Conservation (phyloP, 2,329 filamentous ascomycete genomes). For the Anthostomella pinea region DNA sequence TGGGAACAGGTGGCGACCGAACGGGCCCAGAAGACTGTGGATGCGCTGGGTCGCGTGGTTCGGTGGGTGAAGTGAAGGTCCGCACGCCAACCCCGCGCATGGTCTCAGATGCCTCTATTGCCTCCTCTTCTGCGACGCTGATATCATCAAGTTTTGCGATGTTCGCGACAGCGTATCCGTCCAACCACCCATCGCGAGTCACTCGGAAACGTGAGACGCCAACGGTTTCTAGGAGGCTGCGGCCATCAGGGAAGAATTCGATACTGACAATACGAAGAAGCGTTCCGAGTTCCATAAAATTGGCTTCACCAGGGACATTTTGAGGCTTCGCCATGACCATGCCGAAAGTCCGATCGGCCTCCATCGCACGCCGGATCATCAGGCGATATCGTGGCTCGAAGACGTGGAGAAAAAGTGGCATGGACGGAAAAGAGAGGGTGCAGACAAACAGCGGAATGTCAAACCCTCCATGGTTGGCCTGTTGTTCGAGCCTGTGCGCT, state of each 20-base stretch:
- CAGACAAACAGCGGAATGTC: slow-evolving; percentile 76
- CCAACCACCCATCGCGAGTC: slow-evolving; percentile 58
- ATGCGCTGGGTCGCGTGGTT: slow-evolving; percentile 4
- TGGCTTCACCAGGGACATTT: slow-evolving; percentile 27
- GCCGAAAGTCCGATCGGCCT: slow-evolving; percentile 74
- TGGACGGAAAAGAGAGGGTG: slow-evolving; percentile 74
- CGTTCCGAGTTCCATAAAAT: slow-evolving; percentile 74
- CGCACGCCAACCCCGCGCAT: slow-evolving; percentile 23
- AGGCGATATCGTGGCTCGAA: slow-evolving; percentile 88
- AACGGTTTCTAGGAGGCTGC: slow-evolving; percentile 75
- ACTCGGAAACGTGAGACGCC: slow-evolving; percentile 78
- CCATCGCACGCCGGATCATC: slow-evolving; percentile 79
- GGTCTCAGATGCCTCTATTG: slow-evolving; percentile 68
- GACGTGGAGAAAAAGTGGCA: slow-evolving; percentile 85
- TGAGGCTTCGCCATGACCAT: slow-evolving; percentile 73
- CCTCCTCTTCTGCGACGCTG: slow-evolving; percentile 76
- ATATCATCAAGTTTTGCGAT: slow-evolving; percentile 79
- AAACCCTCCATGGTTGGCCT: slow-evolving; percentile 52
- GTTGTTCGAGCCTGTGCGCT: slow-evolving; percentile 55
- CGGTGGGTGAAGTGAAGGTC: slow-evolving; percentile 25
- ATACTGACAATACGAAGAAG: slow-evolving; percentile 72
- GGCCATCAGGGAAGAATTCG: slow-evolving; percentile 73
- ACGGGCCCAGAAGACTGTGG: slow-evolving; percentile 16
- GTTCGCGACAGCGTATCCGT: slow-evolving; percentile 76
- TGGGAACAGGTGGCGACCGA: slow-evolving; percentile 11